Conservation (phyloP, 2,329 filamentous ascomycete genomes). For the Aspergillus sp. region DNA sequence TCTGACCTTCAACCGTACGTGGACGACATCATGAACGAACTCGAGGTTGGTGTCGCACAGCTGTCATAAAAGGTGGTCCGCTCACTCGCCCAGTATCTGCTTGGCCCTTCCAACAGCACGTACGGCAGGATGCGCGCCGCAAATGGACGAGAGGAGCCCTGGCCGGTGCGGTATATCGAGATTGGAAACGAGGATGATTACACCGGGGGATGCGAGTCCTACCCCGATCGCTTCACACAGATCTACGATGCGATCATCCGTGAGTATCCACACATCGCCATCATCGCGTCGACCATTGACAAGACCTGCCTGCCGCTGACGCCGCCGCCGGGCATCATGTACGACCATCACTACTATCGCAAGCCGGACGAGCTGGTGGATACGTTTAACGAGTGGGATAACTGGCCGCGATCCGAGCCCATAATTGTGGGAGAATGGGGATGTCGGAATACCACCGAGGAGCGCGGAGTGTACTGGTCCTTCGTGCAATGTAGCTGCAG, state of each 20-base stretch:
- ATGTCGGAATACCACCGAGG: constrained; percentile 21
- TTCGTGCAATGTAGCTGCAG: constrained; percentile 54
- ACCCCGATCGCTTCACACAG: constrained; percentile 56
- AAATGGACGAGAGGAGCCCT: constrained; percentile 61
- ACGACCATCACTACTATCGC: constrained; percentile 55
- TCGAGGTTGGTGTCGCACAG: constrained; percentile 46
- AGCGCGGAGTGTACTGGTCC: constrained; percentile 22
- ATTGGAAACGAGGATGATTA: constrained; percentile 68
- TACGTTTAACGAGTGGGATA: constrained; percentile 57
- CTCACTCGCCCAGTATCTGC: constrained; percentile 48
- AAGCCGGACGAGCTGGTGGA: constrained; percentile 51
- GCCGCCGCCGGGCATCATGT: constrained; percentile 38
- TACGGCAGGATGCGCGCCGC: constrained; percentile 59
- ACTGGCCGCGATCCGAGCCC: constrained; percentile 39
- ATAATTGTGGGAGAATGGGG: constrained; percentile 34
- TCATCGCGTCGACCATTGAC: constrained; percentile 52
- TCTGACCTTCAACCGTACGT: constrained; percentile 57
- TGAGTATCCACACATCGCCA: constrained; percentile 56
- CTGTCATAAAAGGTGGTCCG: background rate
- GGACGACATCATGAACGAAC: constrained; percentile 60
- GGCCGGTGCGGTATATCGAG: constrained; percentile 60
- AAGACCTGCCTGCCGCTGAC: constrained; percentile 25
- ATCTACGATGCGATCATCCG: constrained; percentile 60
- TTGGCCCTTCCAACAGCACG: constrained; percentile 52
- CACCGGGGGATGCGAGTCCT: constrained; percentile 50